These are phyloP conservation scores for Rhodotorula sp. DNA, from an alignment of 1,284 basidiomycete species.

Conservation along the genomic window DNA sequence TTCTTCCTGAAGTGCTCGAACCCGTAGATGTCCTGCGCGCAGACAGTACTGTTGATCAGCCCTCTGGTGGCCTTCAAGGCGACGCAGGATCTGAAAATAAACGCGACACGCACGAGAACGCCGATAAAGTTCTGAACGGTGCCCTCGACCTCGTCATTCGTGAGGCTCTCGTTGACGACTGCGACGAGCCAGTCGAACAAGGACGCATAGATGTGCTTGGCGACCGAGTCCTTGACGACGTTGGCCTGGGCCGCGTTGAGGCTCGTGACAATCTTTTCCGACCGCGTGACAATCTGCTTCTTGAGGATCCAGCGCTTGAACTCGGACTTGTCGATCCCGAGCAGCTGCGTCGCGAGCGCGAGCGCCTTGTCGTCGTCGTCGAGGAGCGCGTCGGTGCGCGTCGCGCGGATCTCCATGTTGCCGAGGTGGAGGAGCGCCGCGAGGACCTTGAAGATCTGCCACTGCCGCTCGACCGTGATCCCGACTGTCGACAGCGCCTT, in stretches of 20 bases:
- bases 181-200: slow-evolving; percentile 98
- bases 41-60: too few relatives aligned
- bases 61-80: not conserved
- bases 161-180: slow-evolving; percentile 92
- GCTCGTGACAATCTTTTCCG: slow-evolving; percentile 90
- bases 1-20: slow-evolving; percentile 99
- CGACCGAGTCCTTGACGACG: slow-evolving; percentile 94
- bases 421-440: slow-evolving; percentile 94
- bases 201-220: slow-evolving; percentile 98
- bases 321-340: slow-evolving; percentile 86
- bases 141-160: slow-evolving; percentile 83
- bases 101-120: slow-evolving; percentile 64
- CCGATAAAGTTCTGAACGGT: slow-evolving; percentile 97
- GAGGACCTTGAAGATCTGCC: slow-evolving; percentile 94
- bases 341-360: slow-evolving; percentile 76
- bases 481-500: slow-evolving; percentile 94
- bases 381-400: slow-evolving; percentile 79
- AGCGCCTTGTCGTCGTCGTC: slow-evolving; percentile 83
- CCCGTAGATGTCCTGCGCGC: slow-evolving; percentile 61
- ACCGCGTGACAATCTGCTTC: slow-evolving; percentile 91
- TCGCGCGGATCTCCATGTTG: slow-evolving; percentile 84
- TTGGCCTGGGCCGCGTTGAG: slow-evolving; percentile 85
- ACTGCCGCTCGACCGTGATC: slow-evolving; percentile 94
- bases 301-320: slow-evolving; percentile 99
- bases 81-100: too few relatives aligned